phyloP scores from a whole-genome alignment of 495 filamentous ascomycete genomes.

The Penicillium angulare region DNA sequence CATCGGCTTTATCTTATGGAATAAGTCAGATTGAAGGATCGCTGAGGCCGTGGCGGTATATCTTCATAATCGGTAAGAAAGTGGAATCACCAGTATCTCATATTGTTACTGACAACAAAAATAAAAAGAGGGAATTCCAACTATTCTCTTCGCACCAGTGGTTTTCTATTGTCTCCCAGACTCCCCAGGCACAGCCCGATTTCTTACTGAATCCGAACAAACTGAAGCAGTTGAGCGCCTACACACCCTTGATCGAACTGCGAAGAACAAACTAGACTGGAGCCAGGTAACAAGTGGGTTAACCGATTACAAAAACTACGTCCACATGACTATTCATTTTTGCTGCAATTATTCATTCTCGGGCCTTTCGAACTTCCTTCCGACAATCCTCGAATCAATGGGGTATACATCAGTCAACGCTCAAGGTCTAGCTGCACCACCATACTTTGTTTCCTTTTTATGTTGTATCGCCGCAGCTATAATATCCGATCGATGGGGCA shows the following conservation, averaged over 20 bases:
- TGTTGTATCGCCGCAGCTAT: constrained; percentile 57
- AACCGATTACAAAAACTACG: constrained; percentile 29
- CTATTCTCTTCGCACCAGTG: constrained; percentile 56
- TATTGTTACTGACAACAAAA: constrained; percentile 37
- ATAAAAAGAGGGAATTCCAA: constrained; percentile 67
- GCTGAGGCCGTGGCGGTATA: constrained; percentile 24
- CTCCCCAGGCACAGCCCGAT: constrained; percentile 60
- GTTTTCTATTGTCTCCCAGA: constrained; percentile 66
- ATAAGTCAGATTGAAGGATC: constrained; percentile 51
- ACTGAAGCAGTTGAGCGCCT: constrained; percentile 25
- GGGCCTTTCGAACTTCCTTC: constrained; percentile 67
- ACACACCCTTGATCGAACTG: constrained; percentile 22
- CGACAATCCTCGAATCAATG: constrained; percentile 67
- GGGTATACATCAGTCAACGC: constrained; percentile 63
- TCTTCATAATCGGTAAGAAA: constrained; percentile 28
- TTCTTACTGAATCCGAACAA: constrained; percentile 60
- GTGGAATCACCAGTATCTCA: neutral
- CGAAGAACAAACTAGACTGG: constrained; percentile 20
- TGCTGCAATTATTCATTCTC: constrained; percentile 32
- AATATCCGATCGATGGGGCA: constrained; percentile 61
- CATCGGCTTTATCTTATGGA: constrained; percentile 70
- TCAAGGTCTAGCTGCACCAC: constrained; percentile 71
- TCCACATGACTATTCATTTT: constrained; percentile 28
- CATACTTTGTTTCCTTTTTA: constrained; percentile 69
- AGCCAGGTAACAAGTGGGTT: constrained; percentile 23